Evolutionary conservation across 176 grass and related monocot species (phyloP).

Genomic region (Dactylis glomerata): DNA sequence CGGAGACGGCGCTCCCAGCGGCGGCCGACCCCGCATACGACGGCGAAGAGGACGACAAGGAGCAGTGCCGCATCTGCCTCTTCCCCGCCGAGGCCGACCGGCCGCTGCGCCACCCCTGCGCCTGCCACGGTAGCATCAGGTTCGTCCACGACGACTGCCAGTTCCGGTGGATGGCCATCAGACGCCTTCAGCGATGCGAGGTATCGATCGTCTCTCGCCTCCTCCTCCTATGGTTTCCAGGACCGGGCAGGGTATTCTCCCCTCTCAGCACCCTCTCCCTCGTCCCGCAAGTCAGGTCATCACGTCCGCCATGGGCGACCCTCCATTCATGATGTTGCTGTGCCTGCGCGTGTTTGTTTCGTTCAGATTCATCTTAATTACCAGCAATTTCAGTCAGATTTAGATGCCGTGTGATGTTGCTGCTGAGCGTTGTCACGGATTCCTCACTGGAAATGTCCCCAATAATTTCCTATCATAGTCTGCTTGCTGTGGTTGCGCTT

Average conservation of each 20-base stretch:
- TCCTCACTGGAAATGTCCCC: background rate
- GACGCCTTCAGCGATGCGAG: slow-evolving; percentile 7
- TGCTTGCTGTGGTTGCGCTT: background rate
- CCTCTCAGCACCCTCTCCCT: background rate
- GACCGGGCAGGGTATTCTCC: background rate
- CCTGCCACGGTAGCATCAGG: slow-evolving; percentile 25
- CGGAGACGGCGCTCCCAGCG: background rate
- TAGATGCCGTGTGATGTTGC: background rate
- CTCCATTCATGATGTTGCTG: background rate
- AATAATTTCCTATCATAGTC: background rate
- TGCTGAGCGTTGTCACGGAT: background rate
- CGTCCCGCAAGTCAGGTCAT: background rate
- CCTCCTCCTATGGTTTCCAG: background rate
- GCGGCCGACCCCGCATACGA: background rate
- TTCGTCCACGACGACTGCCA: slow-evolving; percentile 50
- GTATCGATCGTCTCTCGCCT: background rate
- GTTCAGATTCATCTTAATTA: background rate
- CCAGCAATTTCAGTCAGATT: background rate
- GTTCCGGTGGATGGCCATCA: slow-evolving; percentile 28
- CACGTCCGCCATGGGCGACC: background rate
- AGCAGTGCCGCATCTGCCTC: slow-evolving; percentile 38
- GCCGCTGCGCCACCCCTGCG: slow-evolving; percentile 29
- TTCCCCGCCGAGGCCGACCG: slow-evolving; percentile 5
- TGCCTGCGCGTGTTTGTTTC: background rate
- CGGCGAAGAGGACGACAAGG: background rate